phyloP scores from a whole-genome alignment of 1,284 basidiomycete species.

The Porogramme epimiltina region DNA sequence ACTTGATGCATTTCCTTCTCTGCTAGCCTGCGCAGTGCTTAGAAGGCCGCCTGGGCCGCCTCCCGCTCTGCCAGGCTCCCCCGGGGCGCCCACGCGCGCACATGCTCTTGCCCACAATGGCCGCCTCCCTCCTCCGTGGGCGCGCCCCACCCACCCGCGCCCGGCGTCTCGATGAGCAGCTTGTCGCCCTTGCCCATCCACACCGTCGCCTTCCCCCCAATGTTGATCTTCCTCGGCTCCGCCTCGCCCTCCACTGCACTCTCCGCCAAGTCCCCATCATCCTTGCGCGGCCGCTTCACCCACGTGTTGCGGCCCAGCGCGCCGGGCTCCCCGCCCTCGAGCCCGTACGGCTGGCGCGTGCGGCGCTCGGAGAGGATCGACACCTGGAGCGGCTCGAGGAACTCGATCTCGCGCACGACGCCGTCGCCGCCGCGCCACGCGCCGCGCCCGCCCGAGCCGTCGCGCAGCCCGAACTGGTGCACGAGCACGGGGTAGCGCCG shows the following conservation, averaged over 20 bases:
- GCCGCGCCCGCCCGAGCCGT: slow-evolving; percentile 79
- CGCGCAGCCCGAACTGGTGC: slow-evolving; percentile 80
- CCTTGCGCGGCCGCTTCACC: slow-evolving; percentile 76
- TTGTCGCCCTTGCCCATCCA: slow-evolving; percentile 86
- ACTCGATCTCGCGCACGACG: slow-evolving; percentile 86
- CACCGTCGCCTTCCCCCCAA: slow-evolving; percentile 90
- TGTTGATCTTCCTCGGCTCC: slow-evolving; percentile 71
- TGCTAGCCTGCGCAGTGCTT: not conserved
- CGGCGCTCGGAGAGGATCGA: slow-evolving; percentile 88
- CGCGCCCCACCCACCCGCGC: slow-evolving; percentile 89
- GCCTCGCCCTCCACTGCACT: slow-evolving; percentile 20
- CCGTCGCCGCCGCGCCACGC: slow-evolving; percentile 87
- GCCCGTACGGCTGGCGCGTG: slow-evolving; percentile 87
- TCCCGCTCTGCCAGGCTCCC: slow-evolving; percentile 76
- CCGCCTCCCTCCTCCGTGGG: slow-evolving; percentile 37
- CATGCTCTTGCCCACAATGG: slow-evolving; percentile 36
- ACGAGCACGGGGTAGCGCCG: slow-evolving; percentile 88
- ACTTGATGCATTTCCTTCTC: slow-evolving; percentile 1
- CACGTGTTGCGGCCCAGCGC: slow-evolving; percentile 85
- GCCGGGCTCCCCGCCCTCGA: slow-evolving; percentile 84
- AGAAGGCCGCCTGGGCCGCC: slow-evolving; percentile 68
- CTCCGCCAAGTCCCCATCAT: slow-evolving; percentile 64
- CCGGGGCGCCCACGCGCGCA: slow-evolving; percentile 66
- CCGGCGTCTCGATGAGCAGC: slow-evolving; percentile 86
- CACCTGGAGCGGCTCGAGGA: slow-evolving; percentile 85